Evolutionary conservation across 495 filamentous ascomycete genomes (phyloP).

Genomic region (Daldinia childiae): DNA sequence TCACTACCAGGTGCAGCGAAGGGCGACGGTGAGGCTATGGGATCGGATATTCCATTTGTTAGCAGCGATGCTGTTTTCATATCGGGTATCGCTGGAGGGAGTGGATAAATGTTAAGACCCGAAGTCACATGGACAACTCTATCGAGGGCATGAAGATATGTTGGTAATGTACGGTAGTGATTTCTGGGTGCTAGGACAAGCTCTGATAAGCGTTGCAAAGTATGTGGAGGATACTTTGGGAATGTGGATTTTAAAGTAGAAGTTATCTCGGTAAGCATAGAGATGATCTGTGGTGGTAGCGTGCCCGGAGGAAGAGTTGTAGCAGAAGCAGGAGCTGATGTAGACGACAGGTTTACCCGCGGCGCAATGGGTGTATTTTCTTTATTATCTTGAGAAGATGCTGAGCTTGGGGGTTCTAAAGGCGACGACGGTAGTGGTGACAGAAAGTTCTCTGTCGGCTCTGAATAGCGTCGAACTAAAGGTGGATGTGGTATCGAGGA

Average conservation of each 20-base stretch:
- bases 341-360: conserved; percentile 31
- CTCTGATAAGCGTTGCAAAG: conserved; percentile 90
- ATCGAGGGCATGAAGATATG: conserved; percentile 90
- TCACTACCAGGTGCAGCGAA: conserved; percentile 71
- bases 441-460: conserved; percentile 65
- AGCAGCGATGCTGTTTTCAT: conserved; percentile 53
- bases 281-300: conserved; percentile 70
- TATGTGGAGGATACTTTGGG: conserved; percentile 81
- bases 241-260: conserved; percentile 75
- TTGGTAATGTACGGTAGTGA: conserved; percentile 81
- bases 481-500: conserved; percentile 39
- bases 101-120: conserved; percentile 79
- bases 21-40: conserved; percentile 70
- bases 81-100: conserved; percentile 69
- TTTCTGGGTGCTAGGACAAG: conserved; percentile 79
- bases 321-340: conserved; percentile 27
- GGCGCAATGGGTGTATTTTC: conserved; percentile 52
- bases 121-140: conserved; percentile 93
- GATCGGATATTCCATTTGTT: conserved; percentile 69
- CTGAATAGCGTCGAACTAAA: conserved; percentile 50
- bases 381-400: conserved; percentile 61
- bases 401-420: conserved; percentile 57
- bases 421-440: conserved; percentile 59
- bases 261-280: conserved; percentile 72
- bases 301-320: conserved; percentile 44